phyloP scores from a whole-genome alignment of 1,139 yeast species.

The Blastobotrys proliferans region DNA sequence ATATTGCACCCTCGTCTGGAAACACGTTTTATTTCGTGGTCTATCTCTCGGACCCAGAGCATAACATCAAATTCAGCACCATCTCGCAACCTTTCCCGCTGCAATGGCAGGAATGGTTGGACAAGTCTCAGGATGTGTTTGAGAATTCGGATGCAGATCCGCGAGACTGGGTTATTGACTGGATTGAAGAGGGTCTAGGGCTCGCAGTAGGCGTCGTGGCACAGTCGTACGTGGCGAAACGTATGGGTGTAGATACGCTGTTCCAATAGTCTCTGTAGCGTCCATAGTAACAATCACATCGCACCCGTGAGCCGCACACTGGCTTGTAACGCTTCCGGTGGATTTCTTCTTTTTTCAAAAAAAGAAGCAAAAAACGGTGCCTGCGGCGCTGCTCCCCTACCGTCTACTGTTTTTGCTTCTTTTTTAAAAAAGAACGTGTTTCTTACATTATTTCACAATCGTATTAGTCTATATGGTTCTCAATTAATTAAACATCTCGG shows the following conservation, averaged over 20 bases:
- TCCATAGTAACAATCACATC: too few relatives aligned
- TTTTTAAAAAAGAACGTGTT: too few relatives aligned
- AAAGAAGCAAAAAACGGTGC: neutral
- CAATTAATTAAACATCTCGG: constrained; percentile 17
- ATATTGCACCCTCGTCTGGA: constrained; percentile 27
- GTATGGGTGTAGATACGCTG: constrained; percentile 62
- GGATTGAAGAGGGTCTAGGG: constrained; percentile 82
- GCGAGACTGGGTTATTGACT: constrained; percentile 89
- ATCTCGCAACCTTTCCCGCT: constrained; percentile 88
- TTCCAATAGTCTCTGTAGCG: too few relatives aligned
- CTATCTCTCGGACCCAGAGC: constrained; percentile 71
- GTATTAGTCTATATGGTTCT: neutral
- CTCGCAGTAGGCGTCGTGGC: constrained; percentile 81
- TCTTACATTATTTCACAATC: neutral
- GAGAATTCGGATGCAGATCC: constrained; percentile 61
- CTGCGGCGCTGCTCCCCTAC: too few relatives aligned
- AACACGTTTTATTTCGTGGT: constrained; percentile 63
- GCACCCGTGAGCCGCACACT: too few relatives aligned
- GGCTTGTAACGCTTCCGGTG: neutral
- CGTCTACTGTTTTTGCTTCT: too few relatives aligned
- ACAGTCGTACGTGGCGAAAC: constrained; percentile 81
- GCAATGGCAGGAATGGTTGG: constrained; percentile 86
- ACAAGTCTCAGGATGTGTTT: constrained; percentile 35
- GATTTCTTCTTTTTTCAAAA: neutral
- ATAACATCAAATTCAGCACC: constrained; percentile 66